Base-by-base conservation (phyloP, 805 yeast species). In the Hanseniaspora meyeri region DNA sequence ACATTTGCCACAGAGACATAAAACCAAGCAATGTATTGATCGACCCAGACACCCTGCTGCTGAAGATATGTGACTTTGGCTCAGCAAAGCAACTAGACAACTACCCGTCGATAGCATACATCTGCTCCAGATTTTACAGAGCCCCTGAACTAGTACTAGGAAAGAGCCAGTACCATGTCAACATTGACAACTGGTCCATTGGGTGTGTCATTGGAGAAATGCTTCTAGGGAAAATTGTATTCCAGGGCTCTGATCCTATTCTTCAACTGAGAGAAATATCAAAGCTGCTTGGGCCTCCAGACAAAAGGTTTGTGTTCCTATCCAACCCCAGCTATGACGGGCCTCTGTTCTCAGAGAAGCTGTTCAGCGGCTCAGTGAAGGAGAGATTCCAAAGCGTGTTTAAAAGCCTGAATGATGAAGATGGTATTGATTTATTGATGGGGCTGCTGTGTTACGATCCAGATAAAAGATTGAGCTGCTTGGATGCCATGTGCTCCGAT, bases 141-240 rank as follows among this genome's bases (percentile, higher is more conserved):
- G 95, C 97, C 0, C 99, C 99, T 0, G 99, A 93, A 69, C 77
- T 93, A 59, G 86, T 93, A 65, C 82, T 93, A 56, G 98, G 98
- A 1, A 85, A 89, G 63, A 80, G 90, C 58, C 77, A 83, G 40
- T 93, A 93, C 68, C 81, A 95, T 4, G 83, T 95, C 2, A 87
- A 89, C 65, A 91, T 93, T 58, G 99, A 93, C 69, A 85, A 90
- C 64, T 93, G 99, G 99, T 96, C 97, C 17, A 74, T 91, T 59
- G 99, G 97, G 0, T 91, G 98, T 73, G 96, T 93, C 38, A 72
- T 93, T 59, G 96, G 97, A 14, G 98, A 93, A 70, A 83, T 93
- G 87, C 76, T 85, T 57, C 77, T 89, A 60, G 97, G 97, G 16
- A 83, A 81, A 66, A 95, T 97, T 0, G 81, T 93, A n/a, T 93